Conservation (phyloP, 1,139 yeast species). For the Lodderomyces oxycetoniae region DNA sequence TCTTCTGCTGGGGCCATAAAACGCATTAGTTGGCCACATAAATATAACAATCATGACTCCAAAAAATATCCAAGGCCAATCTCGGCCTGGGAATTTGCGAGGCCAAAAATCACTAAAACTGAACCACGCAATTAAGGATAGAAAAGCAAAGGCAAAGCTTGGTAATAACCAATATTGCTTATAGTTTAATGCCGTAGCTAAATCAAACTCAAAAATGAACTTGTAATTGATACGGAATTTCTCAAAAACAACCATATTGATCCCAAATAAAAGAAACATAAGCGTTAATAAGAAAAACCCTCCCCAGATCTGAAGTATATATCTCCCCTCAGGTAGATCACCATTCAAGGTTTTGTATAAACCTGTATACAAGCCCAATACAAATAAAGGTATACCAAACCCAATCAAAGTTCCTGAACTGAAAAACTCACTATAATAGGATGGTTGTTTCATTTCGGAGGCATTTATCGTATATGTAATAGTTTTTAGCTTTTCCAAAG, state of each 20-base stretch:
- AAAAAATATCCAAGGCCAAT: constrained; percentile 78
- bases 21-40: constrained; percentile 61
- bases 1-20: constrained; percentile 52
- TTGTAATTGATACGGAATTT: constrained; percentile 76
- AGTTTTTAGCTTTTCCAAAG: constrained; percentile 64
- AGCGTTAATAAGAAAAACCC: constrained; percentile 71
- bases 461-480: constrained; percentile 40
- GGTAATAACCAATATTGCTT: constrained; percentile 65
- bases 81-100: constrained; percentile 51
- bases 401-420: constrained; percentile 67
- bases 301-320: constrained; percentile 82
- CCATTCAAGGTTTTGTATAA: constrained; percentile 35
- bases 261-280: constrained; percentile 57
- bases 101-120: constrained; percentile 74
- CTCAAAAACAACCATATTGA: constrained; percentile 72
- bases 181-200: constrained; percentile 62
- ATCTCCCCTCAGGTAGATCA: constrained; percentile 49
- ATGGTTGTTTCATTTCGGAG: constrained; percentile 24
- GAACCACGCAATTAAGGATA: constrained; percentile 66
- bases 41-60: constrained; percentile 47
- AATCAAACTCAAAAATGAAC: constrained; percentile 85
- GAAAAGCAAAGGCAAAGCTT: constrained; percentile 49
- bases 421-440: constrained; percentile 45
- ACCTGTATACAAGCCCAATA: constrained; percentile 50
- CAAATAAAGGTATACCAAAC: constrained; percentile 58